Evolutionary conservation across 73 alveolate genomes (phyloP).

Genomic region (Strombidium stylifer): DNA sequence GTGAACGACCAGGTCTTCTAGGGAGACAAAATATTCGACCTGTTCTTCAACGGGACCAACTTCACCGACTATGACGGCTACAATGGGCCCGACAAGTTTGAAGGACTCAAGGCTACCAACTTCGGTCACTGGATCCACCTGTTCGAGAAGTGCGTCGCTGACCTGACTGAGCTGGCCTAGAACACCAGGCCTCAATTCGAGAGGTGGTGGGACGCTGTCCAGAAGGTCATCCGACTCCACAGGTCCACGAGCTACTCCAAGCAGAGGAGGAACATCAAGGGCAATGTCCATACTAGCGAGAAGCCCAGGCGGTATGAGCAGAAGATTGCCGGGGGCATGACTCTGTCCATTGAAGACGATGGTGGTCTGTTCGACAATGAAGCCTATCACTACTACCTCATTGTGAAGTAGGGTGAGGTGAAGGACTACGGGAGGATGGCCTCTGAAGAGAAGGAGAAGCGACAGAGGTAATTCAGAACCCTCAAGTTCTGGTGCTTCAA

Average conservation of each 20-base stretch:
- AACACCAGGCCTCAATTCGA: slow-evolving; percentile 1
- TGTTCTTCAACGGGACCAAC: slow-evolving; percentile 15
- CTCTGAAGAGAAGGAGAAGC: background rate
- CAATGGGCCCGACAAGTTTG: slow-evolving; percentile 1
- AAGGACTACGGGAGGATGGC: background rate
- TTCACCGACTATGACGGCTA: background rate
- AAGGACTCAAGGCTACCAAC: background rate
- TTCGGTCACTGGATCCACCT: slow-evolving; percentile 7
- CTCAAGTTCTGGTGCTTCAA: slow-evolving; percentile 90
- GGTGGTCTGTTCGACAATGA: background rate
- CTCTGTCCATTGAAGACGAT: no score
- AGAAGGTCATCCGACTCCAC: slow-evolving; percentile 25
- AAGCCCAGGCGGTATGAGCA: no score
- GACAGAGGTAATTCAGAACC: slow-evolving; percentile 25
- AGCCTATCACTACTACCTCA: slow-evolving; percentile 1
- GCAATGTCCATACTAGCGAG: background rate
- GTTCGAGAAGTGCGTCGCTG: slow-evolving; percentile 9
- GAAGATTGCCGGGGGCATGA: no score
- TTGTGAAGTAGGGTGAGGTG: slow-evolving; percentile 11
- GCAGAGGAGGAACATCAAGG: background rate
- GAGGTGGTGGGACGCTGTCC: slow-evolving; percentile 25
- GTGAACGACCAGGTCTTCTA: background rate
- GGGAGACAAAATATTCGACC: slow-evolving; percentile 1
- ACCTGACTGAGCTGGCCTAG: background rate
- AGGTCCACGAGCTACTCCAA: background rate